Percentiles rank a stretch among this genome's conserved stretches.
Evolutionary conservation across 1,284 basidiomycete species (phyloP).

Genomic region (Cerrena zonata): DNA sequence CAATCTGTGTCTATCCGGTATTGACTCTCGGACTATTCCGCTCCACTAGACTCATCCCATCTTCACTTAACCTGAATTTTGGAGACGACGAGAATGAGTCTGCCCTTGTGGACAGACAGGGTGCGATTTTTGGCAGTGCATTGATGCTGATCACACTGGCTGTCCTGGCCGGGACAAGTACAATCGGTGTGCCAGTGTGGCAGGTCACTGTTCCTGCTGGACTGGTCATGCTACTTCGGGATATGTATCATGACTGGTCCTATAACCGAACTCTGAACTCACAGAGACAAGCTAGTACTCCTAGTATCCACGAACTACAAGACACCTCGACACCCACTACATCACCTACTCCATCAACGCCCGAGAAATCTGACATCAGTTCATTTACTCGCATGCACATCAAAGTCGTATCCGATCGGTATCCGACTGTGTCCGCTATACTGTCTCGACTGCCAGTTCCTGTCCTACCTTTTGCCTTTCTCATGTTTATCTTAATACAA

Average conservation of each 20-base stretch:
- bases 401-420: slow-evolving; percentile 29
- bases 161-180: slow-evolving; percentile 51
- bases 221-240: slow-evolving; percentile 32
- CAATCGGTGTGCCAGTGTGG: slow-evolving; percentile 54
- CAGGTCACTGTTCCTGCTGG: slow-evolving; percentile 88
- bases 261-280: background rate
- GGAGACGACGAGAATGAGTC: slow-evolving; percentile 21
- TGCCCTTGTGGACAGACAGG: slow-evolving; percentile 31
- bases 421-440: slow-evolving; percentile 74
- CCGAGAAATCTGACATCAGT: background rate
- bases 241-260: slow-evolving; percentile 29
- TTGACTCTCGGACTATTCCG: slow-evolving; percentile 49
- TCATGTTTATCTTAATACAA: slow-evolving; percentile 92
- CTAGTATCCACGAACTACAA: background rate
- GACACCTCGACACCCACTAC: background rate
- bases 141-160: slow-evolving; percentile 47
- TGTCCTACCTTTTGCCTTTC: slow-evolving; percentile 88
- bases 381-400: background rate
- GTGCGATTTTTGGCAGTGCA: slow-evolving; percentile 33
- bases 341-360: background rate
- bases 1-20: slow-evolving; percentile 46
- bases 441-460: slow-evolving; percentile 71
- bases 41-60: slow-evolving; percentile 45
- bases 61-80: slow-evolving; percentile 28
- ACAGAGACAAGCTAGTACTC: background rate